phyloP scores from a whole-genome alignment of 2,329 filamentous ascomycete genomes.

The Fusarium stilboides region DNA sequence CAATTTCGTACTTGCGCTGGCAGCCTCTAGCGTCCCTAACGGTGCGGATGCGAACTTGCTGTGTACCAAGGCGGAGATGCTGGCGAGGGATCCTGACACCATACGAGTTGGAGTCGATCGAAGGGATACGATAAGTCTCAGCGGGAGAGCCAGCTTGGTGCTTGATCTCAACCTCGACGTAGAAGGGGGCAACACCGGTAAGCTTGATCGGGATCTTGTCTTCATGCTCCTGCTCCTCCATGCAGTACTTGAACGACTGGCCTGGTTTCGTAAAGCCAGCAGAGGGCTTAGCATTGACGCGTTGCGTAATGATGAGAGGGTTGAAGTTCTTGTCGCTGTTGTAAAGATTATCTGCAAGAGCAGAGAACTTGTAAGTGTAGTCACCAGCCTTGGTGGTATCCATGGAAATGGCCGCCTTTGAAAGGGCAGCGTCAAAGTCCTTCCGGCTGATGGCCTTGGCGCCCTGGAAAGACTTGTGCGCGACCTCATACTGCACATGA shows the following conservation, averaged over 20 bases:
- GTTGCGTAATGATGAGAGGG: conserved; percentile 82
- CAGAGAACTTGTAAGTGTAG: conserved; percentile 89
- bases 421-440: conserved; percentile 82
- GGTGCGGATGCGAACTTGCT: conserved; percentile 89
- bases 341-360: conserved; percentile 89
- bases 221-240: conserved; percentile 84
- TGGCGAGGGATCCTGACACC: conserved; percentile 88
- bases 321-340: conserved; percentile 78
- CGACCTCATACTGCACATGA: conserved; percentile 84
- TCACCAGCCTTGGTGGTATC: conserved; percentile 87
- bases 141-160: conserved; percentile 86
- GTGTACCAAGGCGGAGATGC: conserved; percentile 88
- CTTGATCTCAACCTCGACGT: conserved; percentile 92
- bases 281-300: conserved; percentile 85
- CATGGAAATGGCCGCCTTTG: conserved; percentile 84
- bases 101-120: conserved; percentile 82
- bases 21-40: conserved; percentile 91
- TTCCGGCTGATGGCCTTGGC: conserved; percentile 76
- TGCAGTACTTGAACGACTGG: conserved; percentile 96
- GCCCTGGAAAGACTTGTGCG: conserved; percentile 78
- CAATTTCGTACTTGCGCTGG: conserved; percentile 80
- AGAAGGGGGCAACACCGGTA: conserved; percentile 88
- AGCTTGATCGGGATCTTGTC: conserved; percentile 91
- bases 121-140: conserved; percentile 85
- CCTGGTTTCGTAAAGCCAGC: conserved; percentile 88